A percentile compares a stretch with the other conserved stretches of the same genome.
phyloP scores from a whole-genome alignment of 2,329 filamentous ascomycete species.

The Fusarium agapanthi region DNA sequence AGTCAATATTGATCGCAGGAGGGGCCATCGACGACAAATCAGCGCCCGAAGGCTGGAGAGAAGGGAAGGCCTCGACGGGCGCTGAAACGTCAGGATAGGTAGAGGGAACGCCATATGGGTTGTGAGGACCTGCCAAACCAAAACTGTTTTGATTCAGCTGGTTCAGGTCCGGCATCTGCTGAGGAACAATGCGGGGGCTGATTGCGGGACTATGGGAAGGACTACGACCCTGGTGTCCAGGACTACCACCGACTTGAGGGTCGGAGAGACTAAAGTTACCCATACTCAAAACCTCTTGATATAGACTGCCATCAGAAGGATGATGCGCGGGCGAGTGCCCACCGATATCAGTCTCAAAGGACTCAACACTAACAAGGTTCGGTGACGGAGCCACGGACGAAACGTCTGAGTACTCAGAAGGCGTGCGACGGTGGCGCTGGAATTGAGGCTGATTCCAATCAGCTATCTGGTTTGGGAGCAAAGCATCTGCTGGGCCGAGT shows the following conservation, averaged over 20 bases:
- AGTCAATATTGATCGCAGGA: slow-evolving; percentile 95
- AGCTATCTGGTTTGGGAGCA: slow-evolving; percentile 60
- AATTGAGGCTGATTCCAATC: slow-evolving; percentile 71
- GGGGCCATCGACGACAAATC: slow-evolving; percentile 81
- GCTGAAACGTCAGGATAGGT: slow-evolving; percentile 51
- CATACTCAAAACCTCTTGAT: slow-evolving; percentile 81
- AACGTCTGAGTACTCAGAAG: slow-evolving; percentile 93
- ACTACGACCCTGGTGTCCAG: slow-evolving; percentile 75
- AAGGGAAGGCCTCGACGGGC: slow-evolving; percentile 61
- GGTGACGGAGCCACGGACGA: slow-evolving; percentile 88
- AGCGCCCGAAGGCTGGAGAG: slow-evolving; percentile 56
- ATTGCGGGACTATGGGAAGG: slow-evolving; percentile 79
- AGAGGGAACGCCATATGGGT: slow-evolving; percentile 49
- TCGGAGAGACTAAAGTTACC: slow-evolving; percentile 84
- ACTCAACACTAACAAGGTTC: slow-evolving; percentile 79
- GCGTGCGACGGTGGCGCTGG: slow-evolving; percentile 81
- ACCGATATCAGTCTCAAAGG: slow-evolving; percentile 76
- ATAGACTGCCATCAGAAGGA: slow-evolving; percentile 75
- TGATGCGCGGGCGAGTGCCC: slow-evolving; percentile 83
- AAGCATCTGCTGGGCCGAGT: slow-evolving; percentile 64
- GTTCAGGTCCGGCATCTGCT: slow-evolving; percentile 63
- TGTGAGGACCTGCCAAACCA: slow-evolving; percentile 53
- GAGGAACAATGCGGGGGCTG: slow-evolving; percentile 67
- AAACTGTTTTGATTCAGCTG: slow-evolving; percentile 58
- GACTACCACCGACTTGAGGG: slow-evolving; percentile 69